A percentile compares a stretch with the other conserved stretches of the same genome.
phyloP scores from a whole-genome alignment of 75 land plant species.

The Picea glauca region DNA sequence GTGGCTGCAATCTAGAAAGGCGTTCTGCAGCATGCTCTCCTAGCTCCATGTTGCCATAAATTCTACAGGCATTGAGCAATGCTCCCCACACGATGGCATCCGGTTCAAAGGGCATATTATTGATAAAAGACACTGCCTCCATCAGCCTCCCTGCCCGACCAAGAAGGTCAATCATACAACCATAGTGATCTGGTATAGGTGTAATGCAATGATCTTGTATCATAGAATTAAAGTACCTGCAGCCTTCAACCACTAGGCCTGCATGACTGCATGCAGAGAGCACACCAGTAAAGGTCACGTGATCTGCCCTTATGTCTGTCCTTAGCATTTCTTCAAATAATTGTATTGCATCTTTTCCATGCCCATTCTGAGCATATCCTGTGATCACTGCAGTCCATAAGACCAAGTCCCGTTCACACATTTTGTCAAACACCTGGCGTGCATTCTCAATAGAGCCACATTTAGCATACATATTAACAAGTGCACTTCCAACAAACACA shows the following conservation, averaged over 20 bases:
- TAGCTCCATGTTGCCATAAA: neutral
- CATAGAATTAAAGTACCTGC: conserved; percentile 12
- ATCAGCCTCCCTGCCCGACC: neutral
- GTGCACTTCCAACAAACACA: neutral
- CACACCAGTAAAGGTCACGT: conserved; percentile 8
- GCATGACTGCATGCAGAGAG: conserved; percentile 14
- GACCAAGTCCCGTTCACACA: neutral
- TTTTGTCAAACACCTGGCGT: neutral
- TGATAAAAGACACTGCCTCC: neutral
- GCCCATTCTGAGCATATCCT: conserved; percentile 2
- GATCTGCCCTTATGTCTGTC: conserved; percentile 1
- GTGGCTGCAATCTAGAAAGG: neutral
- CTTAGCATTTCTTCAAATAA: conserved; percentile 1
- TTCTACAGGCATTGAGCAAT: neutral
- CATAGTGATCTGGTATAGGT: neutral
- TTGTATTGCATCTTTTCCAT: neutral
- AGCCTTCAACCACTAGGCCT: conserved; percentile 9
- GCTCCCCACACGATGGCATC: neutral
- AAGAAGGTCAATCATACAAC: neutral
- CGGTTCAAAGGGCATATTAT: neutral
- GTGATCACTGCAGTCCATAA: neutral
- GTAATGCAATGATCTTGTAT: neutral
- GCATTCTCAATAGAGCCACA: neutral
- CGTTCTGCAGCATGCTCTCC: neutral
- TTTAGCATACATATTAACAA: neutral